A percentile compares a stretch with the other conserved stretches of the same genome.
Evolutionary conservation across 768 basidiomycete genomes (phyloP).

Genomic region (Tulasnella calospora): DNA sequence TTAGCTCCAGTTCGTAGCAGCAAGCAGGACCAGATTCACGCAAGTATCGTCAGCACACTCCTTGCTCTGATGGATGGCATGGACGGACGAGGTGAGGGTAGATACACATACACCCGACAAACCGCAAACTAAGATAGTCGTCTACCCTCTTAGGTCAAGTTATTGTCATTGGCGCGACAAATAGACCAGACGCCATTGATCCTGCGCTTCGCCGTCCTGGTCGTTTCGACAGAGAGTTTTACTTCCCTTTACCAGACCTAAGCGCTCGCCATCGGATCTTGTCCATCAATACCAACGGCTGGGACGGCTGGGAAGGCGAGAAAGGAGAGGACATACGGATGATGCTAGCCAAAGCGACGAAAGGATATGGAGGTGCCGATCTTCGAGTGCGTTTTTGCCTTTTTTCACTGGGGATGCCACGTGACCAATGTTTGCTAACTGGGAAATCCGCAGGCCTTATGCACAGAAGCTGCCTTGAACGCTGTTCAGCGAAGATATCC

Average conservation of each 20-base stretch:
- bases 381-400: conserved; percentile 59
- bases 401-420: conserved; percentile 14
- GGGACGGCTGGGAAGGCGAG: conserved; percentile 74
- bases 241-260: conserved; percentile 83
- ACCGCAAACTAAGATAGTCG: not conserved
- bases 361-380: conserved; percentile 98
- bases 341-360: conserved; percentile 82
- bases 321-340: conserved; percentile 47
- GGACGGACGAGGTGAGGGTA: conserved; percentile 71
- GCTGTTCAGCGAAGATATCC: conserved; percentile 95
- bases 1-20: conserved; percentile 97
- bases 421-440: not conserved
- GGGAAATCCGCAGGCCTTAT: conserved; percentile 62
- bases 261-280: conserved; percentile 86
- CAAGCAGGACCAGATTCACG: conserved; percentile 98
- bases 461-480: conserved; percentile 94
- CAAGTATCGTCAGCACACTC: conserved; percentile 92
- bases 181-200: conserved; percentile 95
- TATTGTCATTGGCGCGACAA: conserved; percentile 96
- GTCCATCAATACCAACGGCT: conserved; percentile 80
- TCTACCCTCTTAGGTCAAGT: conserved; percentile 57
- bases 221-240: conserved; percentile 95
- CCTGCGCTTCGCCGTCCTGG: conserved; percentile 91
- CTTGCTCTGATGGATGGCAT: conserved; percentile 98
- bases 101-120: not conserved